Percentiles rank a stretch among this genome's conserved stretches.
phyloP scores from a whole-genome alignment of 2,329 filamentous ascomycete genomes.

The Cladosporium sp. region DNA sequence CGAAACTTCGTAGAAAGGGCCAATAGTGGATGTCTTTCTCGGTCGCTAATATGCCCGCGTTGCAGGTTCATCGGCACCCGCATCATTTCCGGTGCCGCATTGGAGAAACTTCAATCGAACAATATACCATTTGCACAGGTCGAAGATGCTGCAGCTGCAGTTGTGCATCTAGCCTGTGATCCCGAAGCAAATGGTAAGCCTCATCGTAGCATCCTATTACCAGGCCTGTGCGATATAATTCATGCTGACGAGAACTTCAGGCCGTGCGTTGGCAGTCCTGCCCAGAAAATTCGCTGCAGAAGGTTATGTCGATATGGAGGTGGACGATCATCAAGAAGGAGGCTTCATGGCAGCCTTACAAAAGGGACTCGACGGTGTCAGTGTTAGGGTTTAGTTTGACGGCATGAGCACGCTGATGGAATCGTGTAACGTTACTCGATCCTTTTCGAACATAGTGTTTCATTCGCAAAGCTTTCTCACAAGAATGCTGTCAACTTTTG shows the following conservation, averaged over 20 bases:
- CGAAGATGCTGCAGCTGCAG: conserved; percentile 22
- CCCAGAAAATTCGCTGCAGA: conserved; percentile 14
- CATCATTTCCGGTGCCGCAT: conserved; percentile 20
- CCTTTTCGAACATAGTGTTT: too few relatives aligned
- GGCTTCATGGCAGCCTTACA: neutral
- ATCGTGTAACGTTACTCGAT: too few relatives aligned
- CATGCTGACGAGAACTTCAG: conserved; percentile 11
- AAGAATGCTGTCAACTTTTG: too few relatives aligned
- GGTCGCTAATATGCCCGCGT: neutral
- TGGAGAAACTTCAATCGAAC: conserved; percentile 13
- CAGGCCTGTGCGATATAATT: too few relatives aligned
- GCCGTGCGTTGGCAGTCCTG: conserved; percentile 21
- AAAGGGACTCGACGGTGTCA: too few relatives aligned
- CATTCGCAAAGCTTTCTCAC: too few relatives aligned
- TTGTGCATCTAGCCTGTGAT: conserved; percentile 22
- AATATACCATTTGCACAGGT: conserved; percentile 21
- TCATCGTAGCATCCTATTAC: neutral
- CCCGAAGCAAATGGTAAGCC: conserved; percentile 20
- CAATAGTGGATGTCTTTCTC: neutral
- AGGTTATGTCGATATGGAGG: conserved; percentile 20
- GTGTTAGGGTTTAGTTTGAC: too few relatives aligned
- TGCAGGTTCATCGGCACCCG: conserved; percentile 24
- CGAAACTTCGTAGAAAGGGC: neutral
- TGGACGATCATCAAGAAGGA: conserved; percentile 15
- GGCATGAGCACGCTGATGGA: too few relatives aligned